Conservation (phyloP, 192 early-diverging fungal genomes). For the Coemansia sp. region DNA sequence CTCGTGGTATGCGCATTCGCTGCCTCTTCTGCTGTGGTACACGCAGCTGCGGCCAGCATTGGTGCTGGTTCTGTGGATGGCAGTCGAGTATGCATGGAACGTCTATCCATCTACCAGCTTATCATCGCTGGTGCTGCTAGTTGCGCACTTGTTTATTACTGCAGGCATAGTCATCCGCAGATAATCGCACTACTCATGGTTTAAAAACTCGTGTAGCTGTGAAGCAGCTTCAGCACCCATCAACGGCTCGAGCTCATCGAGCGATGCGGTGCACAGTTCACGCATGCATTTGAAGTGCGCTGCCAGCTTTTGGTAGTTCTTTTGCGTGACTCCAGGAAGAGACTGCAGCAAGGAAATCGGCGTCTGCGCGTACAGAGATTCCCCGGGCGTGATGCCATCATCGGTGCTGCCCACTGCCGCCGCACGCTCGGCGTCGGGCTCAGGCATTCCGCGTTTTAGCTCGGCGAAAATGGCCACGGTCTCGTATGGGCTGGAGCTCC, state of each 20-base stretch:
- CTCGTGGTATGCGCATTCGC: slow-evolving; percentile 84
- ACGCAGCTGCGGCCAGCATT: slow-evolving; percentile 5
- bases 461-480: slow-evolving; percentile 89
- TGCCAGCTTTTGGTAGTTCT: slow-evolving; percentile 80
- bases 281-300: slow-evolving; percentile 59
- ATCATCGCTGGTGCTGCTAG: slow-evolving; percentile 54
- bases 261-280: slow-evolving; percentile 58
- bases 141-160: slow-evolving; percentile 61
- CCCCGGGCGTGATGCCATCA: slow-evolving; percentile 51
- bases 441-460: slow-evolving; percentile 74
- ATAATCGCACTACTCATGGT: slow-evolving; percentile 3
- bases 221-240: slow-evolving; percentile 64
- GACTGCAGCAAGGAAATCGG: slow-evolving; percentile 79
- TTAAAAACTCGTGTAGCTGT: slow-evolving; percentile 67
- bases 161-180: slow-evolving; percentile 5
- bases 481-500: slow-evolving; percentile 81
- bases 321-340: slow-evolving; percentile 80
- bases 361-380: slow-evolving; percentile 66
- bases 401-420: slow-evolving; percentile 68
- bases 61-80: slow-evolving; percentile 22
- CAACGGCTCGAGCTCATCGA: slow-evolving; percentile 50
- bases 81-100: slow-evolving; percentile 83
- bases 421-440: slow-evolving; percentile 71
- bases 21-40: slow-evolving; percentile 76
- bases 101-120: slow-evolving; percentile 73